Evolutionary conservation across 805 yeast species (phyloP).

Genomic region (Alloascoidea hylecoeti): DNA sequence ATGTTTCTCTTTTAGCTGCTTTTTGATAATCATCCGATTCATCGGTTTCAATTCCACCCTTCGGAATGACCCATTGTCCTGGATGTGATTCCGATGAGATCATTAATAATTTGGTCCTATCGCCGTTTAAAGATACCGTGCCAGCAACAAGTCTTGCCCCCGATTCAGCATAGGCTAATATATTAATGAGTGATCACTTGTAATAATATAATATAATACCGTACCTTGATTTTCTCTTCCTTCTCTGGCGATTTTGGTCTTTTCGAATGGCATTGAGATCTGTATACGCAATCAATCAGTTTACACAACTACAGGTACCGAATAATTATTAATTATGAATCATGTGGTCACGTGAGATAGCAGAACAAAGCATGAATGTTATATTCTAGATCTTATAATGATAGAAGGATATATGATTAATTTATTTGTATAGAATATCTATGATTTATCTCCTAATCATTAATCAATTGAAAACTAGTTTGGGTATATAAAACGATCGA

Average conservation of each 20-base stretch:
- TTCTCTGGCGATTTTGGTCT: constrained; percentile 15
- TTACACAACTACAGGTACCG: no score
- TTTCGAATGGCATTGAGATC: background rate
- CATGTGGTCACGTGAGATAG: no score
- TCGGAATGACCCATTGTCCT: constrained; percentile 79
- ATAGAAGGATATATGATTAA: no score
- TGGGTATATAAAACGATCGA: no score
- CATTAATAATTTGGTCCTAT: constrained; percentile 54
- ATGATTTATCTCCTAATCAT: no score
- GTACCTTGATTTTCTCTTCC: constrained; percentile 21
- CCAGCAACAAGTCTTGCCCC: constrained; percentile 93
- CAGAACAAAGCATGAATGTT: no score
- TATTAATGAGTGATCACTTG: constrained; percentile 5
- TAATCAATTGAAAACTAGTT: no score
- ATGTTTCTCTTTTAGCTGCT: constrained; percentile 76
- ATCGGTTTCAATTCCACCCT: constrained; percentile 89
- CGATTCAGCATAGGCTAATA: constrained; percentile 33
- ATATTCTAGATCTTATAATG: no score
- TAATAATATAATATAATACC: constrained; percentile 7
- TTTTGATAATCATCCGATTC: constrained; percentile 27
- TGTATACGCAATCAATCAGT: no score
- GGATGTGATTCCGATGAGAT: constrained; percentile 59
- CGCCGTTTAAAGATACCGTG: constrained; percentile 54
- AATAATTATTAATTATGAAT: no score
- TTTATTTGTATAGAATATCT: no score